Evolutionary conservation across 257 asterid species (phyloP).

Genomic region (Craterostigma plantagineum): DNA sequence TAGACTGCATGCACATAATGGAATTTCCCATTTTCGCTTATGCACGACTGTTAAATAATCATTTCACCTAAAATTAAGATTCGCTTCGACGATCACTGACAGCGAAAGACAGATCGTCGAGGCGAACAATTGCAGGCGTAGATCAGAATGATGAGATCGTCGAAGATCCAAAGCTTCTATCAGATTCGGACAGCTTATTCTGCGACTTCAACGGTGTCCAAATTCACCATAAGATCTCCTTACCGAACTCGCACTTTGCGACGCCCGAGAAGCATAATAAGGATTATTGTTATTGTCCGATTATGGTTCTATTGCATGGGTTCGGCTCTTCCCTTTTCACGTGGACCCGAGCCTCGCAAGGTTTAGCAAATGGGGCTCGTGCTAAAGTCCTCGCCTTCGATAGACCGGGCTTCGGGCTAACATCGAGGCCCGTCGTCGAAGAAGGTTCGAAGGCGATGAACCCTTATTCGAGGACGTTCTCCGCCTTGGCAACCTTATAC

Average conservation of each 20-base stretch:
- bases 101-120: too few relatives aligned
- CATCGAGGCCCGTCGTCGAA: slow-evolving; percentile 38
- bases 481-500: slow-evolving; percentile 57
- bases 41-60: too few relatives aligned
- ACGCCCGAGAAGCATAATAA: too few relatives aligned
- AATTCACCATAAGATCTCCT: slow-evolving; percentile 73
- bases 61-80: too few relatives aligned
- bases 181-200: slow-evolving; percentile 78
- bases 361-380: slow-evolving; percentile 32
- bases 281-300: too few relatives aligned
- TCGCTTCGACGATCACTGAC: too few relatives aligned
- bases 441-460: slow-evolving; percentile 30
- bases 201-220: slow-evolving; percentile 76
- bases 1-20: too few relatives aligned
- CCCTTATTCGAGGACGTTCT: slow-evolving; percentile 61
- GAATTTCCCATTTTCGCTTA: too few relatives aligned
- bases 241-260: slow-evolving; percentile 14
- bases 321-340: slow-evolving; percentile 89
- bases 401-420: slow-evolving; percentile 93
- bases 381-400: slow-evolving; percentile 87
- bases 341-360: slow-evolving; percentile 72
- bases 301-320: slow-evolving; percentile 80
- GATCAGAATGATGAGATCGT: slow-evolving; percentile 60
- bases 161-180: slow-evolving; percentile 47
- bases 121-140: slow-evolving; percentile 33